Evolutionary conservation across 129 eudicot genomes (phyloP).

Genomic region (Flaveria brownii): DNA sequence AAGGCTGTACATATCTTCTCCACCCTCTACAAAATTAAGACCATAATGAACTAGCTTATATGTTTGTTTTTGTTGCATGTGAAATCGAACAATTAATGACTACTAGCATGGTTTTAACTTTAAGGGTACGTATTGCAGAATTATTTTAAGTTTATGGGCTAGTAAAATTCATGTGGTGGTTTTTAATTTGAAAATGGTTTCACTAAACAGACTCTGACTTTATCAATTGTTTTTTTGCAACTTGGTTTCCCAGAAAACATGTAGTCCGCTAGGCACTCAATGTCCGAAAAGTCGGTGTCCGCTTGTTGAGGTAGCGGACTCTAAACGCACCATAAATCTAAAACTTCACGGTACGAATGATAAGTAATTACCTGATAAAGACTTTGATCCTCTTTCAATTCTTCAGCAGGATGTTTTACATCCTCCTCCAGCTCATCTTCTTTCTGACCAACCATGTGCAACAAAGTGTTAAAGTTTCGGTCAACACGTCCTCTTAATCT

Average conservation of each 20-base stretch:
- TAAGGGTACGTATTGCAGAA: neutral
- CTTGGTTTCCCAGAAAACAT: too few species aligned
- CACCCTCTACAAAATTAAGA: constrained; percentile 36
- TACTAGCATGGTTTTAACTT: neutral
- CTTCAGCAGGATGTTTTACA: constrained; percentile 32
- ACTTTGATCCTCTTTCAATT: constrained; percentile 37
- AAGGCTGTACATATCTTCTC: constrained; percentile 14
- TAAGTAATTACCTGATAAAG: constrained; percentile 30
- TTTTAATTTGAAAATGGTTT: too few species aligned
- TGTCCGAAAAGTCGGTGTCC: too few species aligned
- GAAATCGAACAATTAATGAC: too few species aligned
- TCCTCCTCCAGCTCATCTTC: constrained; percentile 9
- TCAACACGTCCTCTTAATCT: constrained; percentile 33
- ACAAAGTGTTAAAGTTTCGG: constrained; percentile 34
- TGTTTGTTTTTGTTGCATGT: neutral
- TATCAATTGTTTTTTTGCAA: too few species aligned
- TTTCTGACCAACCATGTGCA: constrained; percentile 46
- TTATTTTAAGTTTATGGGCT: too few species aligned
- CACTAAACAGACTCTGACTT: too few species aligned
- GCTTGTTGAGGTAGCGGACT: too few species aligned
- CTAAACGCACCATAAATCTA: too few species aligned
- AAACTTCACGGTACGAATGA: too few species aligned
- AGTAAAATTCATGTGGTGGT: too few species aligned
- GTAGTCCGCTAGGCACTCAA: too few species aligned
- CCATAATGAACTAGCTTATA: neutral